Conservation (phyloP, 371 early-diverging fungal genomes). For the Rhizopus arrhizus region DNA sequence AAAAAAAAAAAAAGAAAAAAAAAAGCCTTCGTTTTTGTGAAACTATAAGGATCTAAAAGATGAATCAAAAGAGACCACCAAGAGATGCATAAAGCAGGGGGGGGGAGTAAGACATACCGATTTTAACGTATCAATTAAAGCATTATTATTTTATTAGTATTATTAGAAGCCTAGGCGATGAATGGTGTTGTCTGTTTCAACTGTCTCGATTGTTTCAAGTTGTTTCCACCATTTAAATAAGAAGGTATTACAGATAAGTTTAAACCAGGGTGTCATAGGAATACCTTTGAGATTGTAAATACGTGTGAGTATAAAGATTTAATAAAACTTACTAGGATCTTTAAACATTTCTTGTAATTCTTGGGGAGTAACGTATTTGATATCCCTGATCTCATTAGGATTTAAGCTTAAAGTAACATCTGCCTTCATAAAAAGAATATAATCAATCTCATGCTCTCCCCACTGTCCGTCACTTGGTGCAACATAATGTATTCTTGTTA, state of each 20-base stretch:
- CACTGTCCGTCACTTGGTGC: constrained; percentile 92
- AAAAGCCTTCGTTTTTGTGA: too few species aligned
- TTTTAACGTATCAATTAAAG: too few species aligned
- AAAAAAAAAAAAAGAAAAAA: too few species aligned
- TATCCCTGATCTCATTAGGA: constrained; percentile 84
- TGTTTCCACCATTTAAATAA: constrained; percentile 95
- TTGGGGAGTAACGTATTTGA: constrained; percentile 76
- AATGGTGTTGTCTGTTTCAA: constrained; percentile 74
- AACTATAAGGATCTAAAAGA: too few species aligned
- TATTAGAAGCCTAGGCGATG: constrained; percentile 60
- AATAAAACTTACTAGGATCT: constrained; percentile 49
- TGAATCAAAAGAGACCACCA: too few species aligned
- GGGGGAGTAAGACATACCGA: too few species aligned
- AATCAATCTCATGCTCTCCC: constrained; percentile 98
- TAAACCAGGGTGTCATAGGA: constrained; percentile 96
- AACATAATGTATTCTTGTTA: constrained; percentile 93
- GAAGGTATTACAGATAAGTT: constrained; percentile 86
- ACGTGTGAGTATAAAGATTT: not conserved
- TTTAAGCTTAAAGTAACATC: constrained; percentile 68
- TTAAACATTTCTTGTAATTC: constrained; percentile 78
- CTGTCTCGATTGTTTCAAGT: constrained; percentile 68
- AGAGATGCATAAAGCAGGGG: too few species aligned
- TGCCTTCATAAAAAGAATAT: constrained; percentile 83
- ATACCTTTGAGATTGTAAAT: constrained; percentile 32
- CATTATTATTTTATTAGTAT: not conserved